Evolutionary conservation across 306 rosid species (phyloP), one percentile per base, ranked within the genome.

Genomic region (Trifolium dubium): DNA sequence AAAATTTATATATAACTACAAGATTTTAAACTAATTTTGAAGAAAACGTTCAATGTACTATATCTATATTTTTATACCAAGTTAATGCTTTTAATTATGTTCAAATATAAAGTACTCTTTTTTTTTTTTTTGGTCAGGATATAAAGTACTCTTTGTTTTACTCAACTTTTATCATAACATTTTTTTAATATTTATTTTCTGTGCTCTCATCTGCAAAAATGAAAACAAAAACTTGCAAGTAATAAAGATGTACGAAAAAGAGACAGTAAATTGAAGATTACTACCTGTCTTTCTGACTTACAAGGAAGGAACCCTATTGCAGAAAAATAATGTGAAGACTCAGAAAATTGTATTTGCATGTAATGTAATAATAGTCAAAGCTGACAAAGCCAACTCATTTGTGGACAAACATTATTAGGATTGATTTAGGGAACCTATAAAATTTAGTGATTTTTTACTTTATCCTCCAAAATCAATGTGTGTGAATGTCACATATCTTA

Each of bases 281-380:
- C 74, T 67, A 49, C 54, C 84, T 76, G 79, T 73, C 68, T 62
- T 35, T 79, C 84, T 72, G 84, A 77, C 84, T 67, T 13, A 12
- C 13, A 34, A 79, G 64, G 19, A 64, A 53, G 64, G 19, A 64
- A 53, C 84, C 70, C 50, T 58, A 71, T 64, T 8, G 51, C 82
- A 44, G 82, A 67, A 72, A 68, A 76, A 66, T 66, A 66, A 72
- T 54, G 66, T 35, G 69, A 44, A 6, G 28, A 43, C 55, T 18
- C 54, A 75, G 18, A 59, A 37, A 64, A 29, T 34, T 77, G 64
- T 63, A 10, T 32, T 6, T 60, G 68, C 80, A 79, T 69, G 70
- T 64, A 23, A n/a, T n/a, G n/a, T n/a, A n/a, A n/a, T n/a, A n/a
- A 53, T 56, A 56, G 75, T 72, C 74, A 71, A 75, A 79, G 49